A percentile compares a stretch with the other conserved stretches of the same genome.
Evolutionary conservation across 106 monocot genomes (phyloP).

Genomic region (Platanthera guangdongensis): DNA sequence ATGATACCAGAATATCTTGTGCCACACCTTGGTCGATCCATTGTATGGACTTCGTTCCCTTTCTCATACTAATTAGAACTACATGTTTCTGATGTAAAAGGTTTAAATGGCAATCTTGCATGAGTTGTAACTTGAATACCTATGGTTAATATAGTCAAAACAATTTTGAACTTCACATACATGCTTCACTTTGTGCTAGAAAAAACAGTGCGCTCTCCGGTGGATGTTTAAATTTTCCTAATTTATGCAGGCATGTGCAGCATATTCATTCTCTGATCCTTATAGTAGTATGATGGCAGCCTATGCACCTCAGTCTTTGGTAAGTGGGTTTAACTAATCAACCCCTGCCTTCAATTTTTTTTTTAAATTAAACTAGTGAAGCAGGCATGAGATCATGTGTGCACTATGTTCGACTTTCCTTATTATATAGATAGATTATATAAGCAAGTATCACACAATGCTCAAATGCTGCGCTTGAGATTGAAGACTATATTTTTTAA

Average conservation of each 20-base stretch:
- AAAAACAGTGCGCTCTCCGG: neutral
- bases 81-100: neutral
- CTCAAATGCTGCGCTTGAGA: too few species aligned
- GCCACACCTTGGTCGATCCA: conserved; percentile 48
- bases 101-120: neutral
- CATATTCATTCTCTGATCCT: conserved; percentile 41
- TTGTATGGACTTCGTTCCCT: conserved; percentile 23
- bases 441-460: too few species aligned
- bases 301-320: conserved; percentile 47
- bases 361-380: neutral
- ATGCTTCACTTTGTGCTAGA: neutral
- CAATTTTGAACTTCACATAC: neutral
- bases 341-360: neutral
- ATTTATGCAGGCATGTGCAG: conserved; percentile 29
- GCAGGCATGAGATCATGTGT: too few species aligned
- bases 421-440: too few species aligned
- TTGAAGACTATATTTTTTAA: too few species aligned
- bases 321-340: conserved; percentile 4
- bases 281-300: conserved; percentile 32
- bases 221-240: conserved; percentile 3
- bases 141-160: neutral
- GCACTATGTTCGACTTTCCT: too few species aligned
- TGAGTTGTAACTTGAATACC: neutral
- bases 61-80: conserved; percentile 2
- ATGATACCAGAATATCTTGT: conserved; percentile 38